phyloP scores from a whole-genome alignment of 2,329 filamentous ascomycete species.

The Tolypocladium guangdongense region DNA sequence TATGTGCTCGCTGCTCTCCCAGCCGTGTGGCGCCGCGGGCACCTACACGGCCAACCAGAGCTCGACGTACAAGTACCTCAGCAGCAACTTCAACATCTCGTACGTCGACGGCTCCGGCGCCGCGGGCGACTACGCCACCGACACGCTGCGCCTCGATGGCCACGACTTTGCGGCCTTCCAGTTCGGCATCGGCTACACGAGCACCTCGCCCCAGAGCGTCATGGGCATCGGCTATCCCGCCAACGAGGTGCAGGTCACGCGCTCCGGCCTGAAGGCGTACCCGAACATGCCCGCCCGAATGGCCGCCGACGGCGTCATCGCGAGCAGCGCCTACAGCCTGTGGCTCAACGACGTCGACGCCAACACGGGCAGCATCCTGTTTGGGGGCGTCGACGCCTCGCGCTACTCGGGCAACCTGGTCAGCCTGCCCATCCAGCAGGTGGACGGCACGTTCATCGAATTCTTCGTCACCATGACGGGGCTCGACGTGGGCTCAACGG shows the following conservation, averaged over 20 bases:
- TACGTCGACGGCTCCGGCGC: constrained; percentile 77
- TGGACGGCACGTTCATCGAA: constrained; percentile 41
- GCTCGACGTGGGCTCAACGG: constrained; percentile 32
- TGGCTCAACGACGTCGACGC: constrained; percentile 65
- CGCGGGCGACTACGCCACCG: constrained; percentile 67
- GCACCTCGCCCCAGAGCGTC: constrained; percentile 56
- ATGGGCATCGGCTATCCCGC: constrained; percentile 72
- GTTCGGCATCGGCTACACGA: constrained; percentile 62
- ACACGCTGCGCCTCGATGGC: constrained; percentile 53
- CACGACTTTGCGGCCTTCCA: constrained; percentile 46
- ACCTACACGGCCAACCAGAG: constrained; percentile 61
- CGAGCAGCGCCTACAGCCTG: constrained; percentile 59
- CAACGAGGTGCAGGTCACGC: constrained; percentile 66
- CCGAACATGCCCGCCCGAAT: constrained; percentile 59
- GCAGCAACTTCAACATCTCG: constrained; percentile 72
- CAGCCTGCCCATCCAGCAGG: constrained; percentile 55
- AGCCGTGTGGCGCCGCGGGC: constrained; percentile 50
- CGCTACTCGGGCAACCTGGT: constrained; percentile 52
- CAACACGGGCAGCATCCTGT: constrained; percentile 56
- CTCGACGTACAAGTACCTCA: constrained; percentile 64
- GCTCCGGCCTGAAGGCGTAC: constrained; percentile 44
- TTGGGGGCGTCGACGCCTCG: constrained; percentile 61
- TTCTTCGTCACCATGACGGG: constrained; percentile 61
- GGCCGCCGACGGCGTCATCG: constrained; percentile 47
- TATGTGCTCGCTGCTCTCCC: constrained; percentile 39